Conservation (phyloP, 352 stramenopile species). For the Globisporangium radiosum region DNA sequence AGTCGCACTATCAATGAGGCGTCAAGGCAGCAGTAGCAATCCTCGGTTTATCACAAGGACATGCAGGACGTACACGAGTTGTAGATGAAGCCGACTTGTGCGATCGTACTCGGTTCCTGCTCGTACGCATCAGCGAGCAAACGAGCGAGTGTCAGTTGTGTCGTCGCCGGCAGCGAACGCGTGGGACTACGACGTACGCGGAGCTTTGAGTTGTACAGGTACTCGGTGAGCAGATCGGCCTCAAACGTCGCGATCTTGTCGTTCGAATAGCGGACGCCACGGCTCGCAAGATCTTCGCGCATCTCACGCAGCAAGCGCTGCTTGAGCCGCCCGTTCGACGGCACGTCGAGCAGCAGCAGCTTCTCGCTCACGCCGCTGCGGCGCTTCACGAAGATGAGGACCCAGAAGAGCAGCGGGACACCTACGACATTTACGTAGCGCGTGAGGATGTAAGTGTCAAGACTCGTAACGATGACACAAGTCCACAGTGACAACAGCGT, state of each 20-base stretch:
- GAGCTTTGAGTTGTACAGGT: conserved; percentile 44
- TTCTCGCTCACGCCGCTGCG: conserved; percentile 40
- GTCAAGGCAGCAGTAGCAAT: no score
- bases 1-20: neutral
- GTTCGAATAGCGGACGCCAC: conserved; percentile 36
- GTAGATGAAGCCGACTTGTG: conserved; percentile 78
- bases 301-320: conserved; percentile 39
- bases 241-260: conserved; percentile 42
- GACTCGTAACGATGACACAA: neutral
- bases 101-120: conserved; percentile 64
- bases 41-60: neutral
- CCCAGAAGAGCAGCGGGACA: conserved; percentile 64
- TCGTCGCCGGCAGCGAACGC: no score
- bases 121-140: neutral
- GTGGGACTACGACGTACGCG: conserved; percentile 17
- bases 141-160: neutral
- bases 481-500: no score
- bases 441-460: neutral
- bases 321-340: conserved; percentile 30
- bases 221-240: conserved; percentile 45
- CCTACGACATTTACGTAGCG: conserved; percentile 15
- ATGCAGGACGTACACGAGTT: conserved; percentile 43
- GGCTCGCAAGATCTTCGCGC: conserved; percentile 33
- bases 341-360: conserved; percentile 37
- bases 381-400: conserved; percentile 51